Evolutionary conservation across 805 yeast species (phyloP).

Genomic region (Candida parachauliodes): DNA sequence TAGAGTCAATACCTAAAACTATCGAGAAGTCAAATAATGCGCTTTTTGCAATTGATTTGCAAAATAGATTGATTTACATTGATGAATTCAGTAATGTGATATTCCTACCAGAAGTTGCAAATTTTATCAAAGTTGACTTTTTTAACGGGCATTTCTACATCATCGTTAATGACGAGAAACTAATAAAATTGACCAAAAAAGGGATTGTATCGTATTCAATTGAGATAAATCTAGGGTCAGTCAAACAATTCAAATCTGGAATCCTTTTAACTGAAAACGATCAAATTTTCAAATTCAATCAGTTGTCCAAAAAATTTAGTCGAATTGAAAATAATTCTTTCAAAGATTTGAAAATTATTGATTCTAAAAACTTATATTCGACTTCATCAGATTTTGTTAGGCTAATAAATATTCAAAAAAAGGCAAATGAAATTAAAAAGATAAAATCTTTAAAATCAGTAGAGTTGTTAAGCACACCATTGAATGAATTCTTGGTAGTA

Average conservation of each 20-base stretch:
- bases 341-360: conserved; percentile 8
- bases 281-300: conserved; percentile 9
- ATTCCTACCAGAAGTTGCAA: not conserved
- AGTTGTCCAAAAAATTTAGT: conserved; percentile 2
- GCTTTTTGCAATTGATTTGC: conserved; percentile 3
- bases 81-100: not conserved
- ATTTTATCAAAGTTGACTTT: conserved; percentile 3
- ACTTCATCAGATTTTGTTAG: conserved; percentile 2
- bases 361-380: conserved; percentile 6
- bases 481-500: conserved; percentile 10
- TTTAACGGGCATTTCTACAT: conserved; percentile 4
- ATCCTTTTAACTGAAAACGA: conserved; percentile 12
- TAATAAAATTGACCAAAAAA: conserved; percentile 4
- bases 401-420: conserved; percentile 6
- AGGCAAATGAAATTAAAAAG: not conserved
- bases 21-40: not conserved
- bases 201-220: conserved; percentile 12
- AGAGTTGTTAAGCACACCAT: conserved; percentile 7
- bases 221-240: not conserved
- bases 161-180: conserved; percentile 6
- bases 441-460: conserved; percentile 1
- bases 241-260: conserved; percentile 11
- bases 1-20: not conserved
- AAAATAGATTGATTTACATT: conserved; percentile 1
- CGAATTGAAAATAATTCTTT: conserved; percentile 9